These are phyloP conservation scores for Tritrichomonas foetus DNA, from an alignment of 208 protist genomes.

Conservation along the genomic window DNA sequence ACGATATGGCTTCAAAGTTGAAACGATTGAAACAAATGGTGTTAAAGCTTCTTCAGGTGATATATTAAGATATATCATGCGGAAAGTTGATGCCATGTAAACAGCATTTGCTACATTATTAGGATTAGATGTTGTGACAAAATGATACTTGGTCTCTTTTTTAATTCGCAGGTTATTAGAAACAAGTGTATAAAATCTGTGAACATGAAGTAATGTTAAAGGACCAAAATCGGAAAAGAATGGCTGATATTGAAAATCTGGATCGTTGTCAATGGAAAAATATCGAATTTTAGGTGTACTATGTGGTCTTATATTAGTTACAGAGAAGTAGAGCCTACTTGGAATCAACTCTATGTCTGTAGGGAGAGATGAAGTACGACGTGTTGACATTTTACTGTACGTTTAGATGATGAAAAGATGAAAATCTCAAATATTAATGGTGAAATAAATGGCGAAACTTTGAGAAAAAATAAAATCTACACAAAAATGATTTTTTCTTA, in stretches of 20 bases:
- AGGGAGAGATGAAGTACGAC: no score
- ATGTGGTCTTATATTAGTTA: not conserved
- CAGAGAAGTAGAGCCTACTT: not conserved
- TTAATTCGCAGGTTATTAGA: not conserved
- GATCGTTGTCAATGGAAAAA: not conserved
- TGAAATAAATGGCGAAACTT: no score
- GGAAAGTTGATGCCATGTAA: not conserved
- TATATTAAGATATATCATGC: not conserved
- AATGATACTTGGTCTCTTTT: not conserved
- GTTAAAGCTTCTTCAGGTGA: not conserved
- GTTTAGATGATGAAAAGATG: no score
- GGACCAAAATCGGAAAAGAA: constrained; percentile 14
- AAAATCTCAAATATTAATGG: no score
- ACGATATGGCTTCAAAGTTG: constrained; percentile 65
- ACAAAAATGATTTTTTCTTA: no score
- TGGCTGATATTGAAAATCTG: not conserved
- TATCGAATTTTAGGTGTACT: not conserved
- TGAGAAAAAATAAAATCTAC: no score
- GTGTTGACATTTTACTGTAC: no score
- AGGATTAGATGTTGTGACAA: not conserved
- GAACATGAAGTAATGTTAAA: not conserved
- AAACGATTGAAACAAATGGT: not conserved
- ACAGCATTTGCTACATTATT: not conserved
- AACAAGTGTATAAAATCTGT: not conserved
- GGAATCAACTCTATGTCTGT: no score